Percentiles rank a stretch among this genome's conserved stretches.
Evolutionary conservation across 495 filamentous ascomycete species (phyloP).

Genomic region (Penicillium fimorum): DNA sequence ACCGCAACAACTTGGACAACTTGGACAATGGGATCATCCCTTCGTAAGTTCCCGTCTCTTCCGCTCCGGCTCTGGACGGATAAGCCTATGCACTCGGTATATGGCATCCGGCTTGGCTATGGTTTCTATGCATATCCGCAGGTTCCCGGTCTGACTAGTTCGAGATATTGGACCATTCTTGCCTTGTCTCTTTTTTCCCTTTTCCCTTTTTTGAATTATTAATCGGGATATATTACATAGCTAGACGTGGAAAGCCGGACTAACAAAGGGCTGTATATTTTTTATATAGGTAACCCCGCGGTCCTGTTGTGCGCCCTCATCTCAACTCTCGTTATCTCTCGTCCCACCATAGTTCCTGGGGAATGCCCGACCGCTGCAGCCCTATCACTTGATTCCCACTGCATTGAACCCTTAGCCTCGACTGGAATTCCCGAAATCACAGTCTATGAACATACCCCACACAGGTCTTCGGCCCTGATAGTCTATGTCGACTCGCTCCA

Average conservation of each 20-base stretch:
- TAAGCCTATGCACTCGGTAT: constrained; percentile 3
- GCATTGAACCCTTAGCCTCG: constrained; percentile 23
- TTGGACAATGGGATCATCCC: constrained; percentile 15
- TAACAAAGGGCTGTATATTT: constrained; percentile 12
- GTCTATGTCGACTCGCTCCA: constrained; percentile 27
- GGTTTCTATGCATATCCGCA: constrained; percentile 25
- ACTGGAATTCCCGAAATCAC: constrained; percentile 12
- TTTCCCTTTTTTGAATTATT: constrained; percentile 12
- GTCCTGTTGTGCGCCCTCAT: constrained; percentile 17
- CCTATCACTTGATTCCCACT: constrained; percentile 14
- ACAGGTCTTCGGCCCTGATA: constrained; percentile 18
- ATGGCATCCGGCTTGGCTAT: constrained; percentile 22
- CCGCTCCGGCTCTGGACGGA: constrained; percentile 15
- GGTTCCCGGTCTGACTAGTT: constrained; percentile 29
- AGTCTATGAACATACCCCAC: constrained; percentile 17
- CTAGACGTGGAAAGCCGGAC: constrained; percentile 30
- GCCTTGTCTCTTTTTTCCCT: background rate
- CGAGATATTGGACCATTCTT: constrained; percentile 9
- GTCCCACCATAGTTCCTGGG: constrained; percentile 19
- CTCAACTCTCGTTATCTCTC: constrained; percentile 17
- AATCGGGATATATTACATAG: constrained; percentile 13
- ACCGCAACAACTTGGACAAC: constrained; percentile 4
- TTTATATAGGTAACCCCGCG: constrained; percentile 18
- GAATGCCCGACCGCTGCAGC: constrained; percentile 17
- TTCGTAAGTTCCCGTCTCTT: constrained; percentile 27